These are phyloP conservation scores for Metschnikowia cerradonensis DNA, from an alignment of 805 yeast species.

Conservation along the genomic window DNA sequence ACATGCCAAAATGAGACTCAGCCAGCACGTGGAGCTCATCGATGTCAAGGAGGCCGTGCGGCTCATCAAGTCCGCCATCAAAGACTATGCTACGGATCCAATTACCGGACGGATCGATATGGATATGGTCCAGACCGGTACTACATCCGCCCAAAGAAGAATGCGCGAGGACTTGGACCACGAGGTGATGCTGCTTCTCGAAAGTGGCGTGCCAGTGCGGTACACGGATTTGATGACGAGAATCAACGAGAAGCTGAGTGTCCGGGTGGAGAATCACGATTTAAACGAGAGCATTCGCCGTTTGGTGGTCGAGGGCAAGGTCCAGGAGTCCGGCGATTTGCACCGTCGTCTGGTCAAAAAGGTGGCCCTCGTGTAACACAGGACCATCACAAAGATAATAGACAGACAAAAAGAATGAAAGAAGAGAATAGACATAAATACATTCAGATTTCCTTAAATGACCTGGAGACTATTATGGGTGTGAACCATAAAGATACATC, in stretches of 20 bases:
- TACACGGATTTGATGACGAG: constrained; percentile 56
- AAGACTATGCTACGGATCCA: constrained; percentile 98
- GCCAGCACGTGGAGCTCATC: constrained; percentile 60
- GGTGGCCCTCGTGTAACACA: constrained; percentile 17
- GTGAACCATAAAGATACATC: too few relatives aligned
- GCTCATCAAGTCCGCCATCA: constrained; percentile 86
- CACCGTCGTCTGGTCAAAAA: constrained; percentile 54
- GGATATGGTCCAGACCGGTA: constrained; percentile 96
- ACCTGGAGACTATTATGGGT: neutral
- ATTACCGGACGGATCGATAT: constrained; percentile 94
- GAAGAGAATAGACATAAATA: too few relatives aligned
- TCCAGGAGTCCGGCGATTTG: constrained; percentile 69
- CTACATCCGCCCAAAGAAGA: constrained; percentile 79
- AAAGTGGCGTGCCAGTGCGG: constrained; percentile 46
- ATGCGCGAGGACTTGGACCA: constrained; percentile 68
- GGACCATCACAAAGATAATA: too few relatives aligned
- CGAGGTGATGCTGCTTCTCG: constrained; percentile 54
- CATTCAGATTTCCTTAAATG: neutral
- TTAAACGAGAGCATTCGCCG: constrained; percentile 63
- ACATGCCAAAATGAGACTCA: constrained; percentile 92
- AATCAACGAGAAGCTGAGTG: constrained; percentile 62
- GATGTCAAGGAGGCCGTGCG: constrained; percentile 95
- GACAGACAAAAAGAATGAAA: too few relatives aligned
- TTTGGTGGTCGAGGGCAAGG: constrained; percentile 66
- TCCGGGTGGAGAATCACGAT: constrained; percentile 66